phyloP scores from a whole-genome alignment of 495 filamentous ascomycete species.

The Penicillium odoratum region DNA sequence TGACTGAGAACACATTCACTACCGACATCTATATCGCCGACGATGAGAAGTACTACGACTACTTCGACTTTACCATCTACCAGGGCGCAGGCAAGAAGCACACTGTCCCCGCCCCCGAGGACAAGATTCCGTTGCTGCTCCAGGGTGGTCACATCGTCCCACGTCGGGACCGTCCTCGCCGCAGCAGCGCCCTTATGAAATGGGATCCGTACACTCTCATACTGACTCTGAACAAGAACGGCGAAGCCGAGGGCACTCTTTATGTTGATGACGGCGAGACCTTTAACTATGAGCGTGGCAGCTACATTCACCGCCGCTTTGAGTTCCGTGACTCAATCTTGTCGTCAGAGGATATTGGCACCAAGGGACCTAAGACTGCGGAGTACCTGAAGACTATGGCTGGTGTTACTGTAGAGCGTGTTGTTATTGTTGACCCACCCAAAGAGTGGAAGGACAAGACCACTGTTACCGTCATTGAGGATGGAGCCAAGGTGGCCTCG shows the following conservation, averaged over 20 bases:
- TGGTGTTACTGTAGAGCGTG: constrained; percentile 73
- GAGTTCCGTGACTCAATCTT: constrained; percentile 57
- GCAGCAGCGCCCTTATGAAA: constrained; percentile 84
- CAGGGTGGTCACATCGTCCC: constrained; percentile 89
- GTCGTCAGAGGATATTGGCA: constrained; percentile 44
- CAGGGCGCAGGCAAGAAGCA: constrained; percentile 65
- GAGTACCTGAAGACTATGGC: constrained; percentile 76
- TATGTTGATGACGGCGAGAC: constrained; percentile 95
- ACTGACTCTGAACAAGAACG: constrained; percentile 67
- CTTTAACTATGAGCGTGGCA: constrained; percentile 81
- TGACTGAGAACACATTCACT: constrained; percentile 67
- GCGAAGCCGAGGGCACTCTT: constrained; percentile 74
- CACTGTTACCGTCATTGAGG: constrained; percentile 66
- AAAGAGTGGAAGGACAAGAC: constrained; percentile 66
- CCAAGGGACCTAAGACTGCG: constrained; percentile 62
- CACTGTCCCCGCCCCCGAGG: constrained; percentile 72
- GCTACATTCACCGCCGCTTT: constrained; percentile 84
- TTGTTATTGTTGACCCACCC: constrained; percentile 79
- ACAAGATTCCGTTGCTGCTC: constrained; percentile 86
- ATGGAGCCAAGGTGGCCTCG: constrained; percentile 61
- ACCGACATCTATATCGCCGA: constrained; percentile 85
- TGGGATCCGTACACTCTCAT: constrained; percentile 94
- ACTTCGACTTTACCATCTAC: constrained; percentile 80
- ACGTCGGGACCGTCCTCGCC: constrained; percentile 80
- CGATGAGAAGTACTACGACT: constrained; percentile 87